Base-by-base conservation (phyloP, 2,329 filamentous ascomycete genomes). In the Stachybotrys chartarum region DNA sequence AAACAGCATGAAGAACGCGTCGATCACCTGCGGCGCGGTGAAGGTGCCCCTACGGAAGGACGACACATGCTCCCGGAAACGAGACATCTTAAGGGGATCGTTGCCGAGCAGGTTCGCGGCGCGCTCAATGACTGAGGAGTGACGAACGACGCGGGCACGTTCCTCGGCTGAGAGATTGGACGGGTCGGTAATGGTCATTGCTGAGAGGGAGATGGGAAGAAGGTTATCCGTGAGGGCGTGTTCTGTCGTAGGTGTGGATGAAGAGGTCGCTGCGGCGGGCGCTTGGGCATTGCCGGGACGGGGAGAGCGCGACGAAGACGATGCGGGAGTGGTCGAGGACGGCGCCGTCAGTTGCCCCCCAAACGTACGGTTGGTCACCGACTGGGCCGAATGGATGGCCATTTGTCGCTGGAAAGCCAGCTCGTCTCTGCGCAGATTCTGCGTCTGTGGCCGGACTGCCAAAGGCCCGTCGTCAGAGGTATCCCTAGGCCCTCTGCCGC, bases 341-440 rank as follows among this genome's bases (percentile, higher is more conserved):
- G 70, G 65, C 12, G 65, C 69, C 58, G 87, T 90, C 52, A 96
- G 80, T 63, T 91, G 87, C 7, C 91, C 91, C 48, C 92, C 91
- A 74, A 97, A 97, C 3, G 85, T 91, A 48, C 91, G 83, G 49
- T 83, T 86, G 0, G 89, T 84, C 0, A 90, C 81, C 0, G 91
- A 90, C 66, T 95, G 91, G 1, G 91, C 87, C 52, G 86, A 92
- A 63, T 96, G 91, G 52, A 97, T 91, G 46, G 91, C 92, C 78
- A 96, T 85, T 65, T 96, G 91, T 52, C 94, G 81, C 66, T 97
- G 93, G 69, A 91, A 96, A 3, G 94, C 93, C 54, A 96, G 75
- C 70, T 97, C 91, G 60, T 95, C 94, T 66, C 94, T 79, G 51
- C 89, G 83, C 66, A 97, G 70, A 1, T 91, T 86, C 61, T 94